A percentile compares a stretch with the other conserved stretches of the same genome.
Conservation (phyloP, 129 eudicot species). For the Arctium lappa region DNA sequence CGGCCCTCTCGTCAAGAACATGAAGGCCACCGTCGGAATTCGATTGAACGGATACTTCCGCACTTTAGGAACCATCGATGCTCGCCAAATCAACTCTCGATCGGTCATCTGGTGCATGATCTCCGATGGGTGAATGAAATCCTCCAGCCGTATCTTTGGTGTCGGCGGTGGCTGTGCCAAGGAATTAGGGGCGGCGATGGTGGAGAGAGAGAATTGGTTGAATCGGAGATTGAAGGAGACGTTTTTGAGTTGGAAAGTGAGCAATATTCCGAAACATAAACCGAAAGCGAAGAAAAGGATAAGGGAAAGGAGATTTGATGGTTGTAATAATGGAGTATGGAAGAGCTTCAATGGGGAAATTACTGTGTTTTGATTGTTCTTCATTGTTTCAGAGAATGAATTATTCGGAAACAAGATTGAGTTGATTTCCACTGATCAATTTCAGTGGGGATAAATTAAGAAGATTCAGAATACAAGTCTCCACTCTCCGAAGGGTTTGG, state of each 20-base stretch:
- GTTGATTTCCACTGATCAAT: not conserved
- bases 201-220: conserved; percentile 15
- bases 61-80: conserved; percentile 50
- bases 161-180: not conserved
- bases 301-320: conserved; percentile 27
- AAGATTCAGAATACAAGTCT: not conserved
- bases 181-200: not conserved
- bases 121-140: conserved; percentile 21
- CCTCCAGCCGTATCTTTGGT: conserved; percentile 9
- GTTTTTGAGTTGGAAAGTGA: conserved; percentile 34
- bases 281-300: conserved; percentile 33
- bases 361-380: conserved; percentile 24
- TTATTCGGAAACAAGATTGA: not conserved
- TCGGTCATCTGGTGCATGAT: conserved; percentile 44
- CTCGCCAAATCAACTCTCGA: conserved; percentile 49
- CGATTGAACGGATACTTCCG: conserved; percentile 29
- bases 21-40: conserved; percentile 53
- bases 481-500: not conserved
- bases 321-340: conserved; percentile 20
- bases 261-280: conserved; percentile 21
- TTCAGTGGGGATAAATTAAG: not conserved
- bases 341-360: conserved; percentile 23
- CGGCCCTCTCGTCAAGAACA: conserved; percentile 54
- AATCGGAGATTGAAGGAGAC: conserved; percentile 20
- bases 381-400: conserved; percentile 12